phyloP scores from a whole-genome alignment of 495 filamentous ascomycete genomes.

The Penicillium steckii region DNA sequence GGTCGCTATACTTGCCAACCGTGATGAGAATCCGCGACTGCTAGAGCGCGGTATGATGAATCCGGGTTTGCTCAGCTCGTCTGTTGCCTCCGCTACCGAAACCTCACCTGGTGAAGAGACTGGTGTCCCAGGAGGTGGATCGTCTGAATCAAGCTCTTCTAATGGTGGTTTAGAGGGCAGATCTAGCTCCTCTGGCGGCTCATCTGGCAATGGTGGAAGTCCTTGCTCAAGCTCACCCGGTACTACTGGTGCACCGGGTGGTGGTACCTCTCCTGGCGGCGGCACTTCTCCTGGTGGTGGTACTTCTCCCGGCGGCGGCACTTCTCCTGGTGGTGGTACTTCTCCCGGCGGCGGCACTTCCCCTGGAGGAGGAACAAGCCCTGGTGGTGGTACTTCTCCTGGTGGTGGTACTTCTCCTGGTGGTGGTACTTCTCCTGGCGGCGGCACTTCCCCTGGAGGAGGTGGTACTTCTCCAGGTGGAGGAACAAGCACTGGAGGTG shows the following conservation, averaged over 20 bases:
- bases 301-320: background rate
- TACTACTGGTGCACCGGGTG: conserved; percentile 3
- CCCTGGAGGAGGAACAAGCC: background rate
- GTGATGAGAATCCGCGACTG: background rate
- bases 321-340: conserved; percentile 2
- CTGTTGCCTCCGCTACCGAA: conserved; percentile 2
- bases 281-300: background rate
- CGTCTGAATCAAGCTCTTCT: background rate
- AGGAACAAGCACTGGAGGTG: background rate
- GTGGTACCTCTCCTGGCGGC: background rate
- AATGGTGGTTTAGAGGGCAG: no score
- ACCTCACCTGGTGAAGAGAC: background rate
- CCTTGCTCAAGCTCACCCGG: background rate
- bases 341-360: conserved; percentile 1
- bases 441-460: conserved; percentile 5
- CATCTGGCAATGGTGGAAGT: background rate
- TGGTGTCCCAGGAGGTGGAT: background rate
- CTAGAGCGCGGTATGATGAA: conserved; percentile 2
- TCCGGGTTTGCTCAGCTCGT: conserved; percentile 7
- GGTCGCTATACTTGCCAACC: background rate
- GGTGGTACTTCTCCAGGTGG: conserved; percentile 7
- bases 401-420: background rate
- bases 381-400: conserved; percentile 3
- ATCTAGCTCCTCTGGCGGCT: background rate
- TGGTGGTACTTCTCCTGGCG: background rate